phyloP scores from a whole-genome alignment of 1,139 yeast species.

The Debaryomyces fabryi region DNA sequence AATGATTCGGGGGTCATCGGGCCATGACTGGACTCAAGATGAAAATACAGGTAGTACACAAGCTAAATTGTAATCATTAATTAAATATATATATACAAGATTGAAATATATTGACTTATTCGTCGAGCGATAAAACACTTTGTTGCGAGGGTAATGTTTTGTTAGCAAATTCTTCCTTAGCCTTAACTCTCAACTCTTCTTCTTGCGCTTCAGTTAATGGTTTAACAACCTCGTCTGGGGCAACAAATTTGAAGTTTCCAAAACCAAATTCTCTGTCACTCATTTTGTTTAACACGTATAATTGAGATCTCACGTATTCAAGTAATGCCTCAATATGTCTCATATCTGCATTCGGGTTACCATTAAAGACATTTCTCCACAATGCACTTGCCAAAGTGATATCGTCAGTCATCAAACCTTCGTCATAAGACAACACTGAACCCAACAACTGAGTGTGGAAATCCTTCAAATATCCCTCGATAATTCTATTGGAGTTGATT shows the following conservation, averaged over 20 bases:
- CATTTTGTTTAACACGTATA: slow-evolving; percentile 81
- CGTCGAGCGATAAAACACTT: slow-evolving; percentile 65
- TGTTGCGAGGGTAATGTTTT: slow-evolving; percentile 62
- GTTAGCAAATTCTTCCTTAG: slow-evolving; percentile 36
- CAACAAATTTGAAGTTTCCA: slow-evolving; percentile 82
- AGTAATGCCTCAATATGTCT: slow-evolving; percentile 85
- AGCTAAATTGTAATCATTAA: slow-evolving; percentile 18
- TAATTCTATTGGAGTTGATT: slow-evolving; percentile 79
- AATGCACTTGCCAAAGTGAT: slow-evolving; percentile 84
- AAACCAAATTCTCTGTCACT: slow-evolving; percentile 91
- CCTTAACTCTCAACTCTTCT: slow-evolving; percentile 42
- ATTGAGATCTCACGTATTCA: slow-evolving; percentile 84
- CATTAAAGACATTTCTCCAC: slow-evolving; percentile 91
- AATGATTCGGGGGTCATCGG: slow-evolving; percentile 54
- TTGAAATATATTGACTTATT: slow-evolving; percentile 25
- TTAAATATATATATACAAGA: slow-evolving; percentile 7
- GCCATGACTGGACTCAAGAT: slow-evolving; percentile 40
- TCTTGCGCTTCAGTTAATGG: slow-evolving; percentile 69
- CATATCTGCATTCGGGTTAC: slow-evolving; percentile 78
- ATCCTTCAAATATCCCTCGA: slow-evolving; percentile 86
- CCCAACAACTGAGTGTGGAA: slow-evolving; percentile 91
- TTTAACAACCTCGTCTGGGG: slow-evolving; percentile 80
- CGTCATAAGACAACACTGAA: slow-evolving; percentile 87
- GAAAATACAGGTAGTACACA: slow-evolving; percentile 15
- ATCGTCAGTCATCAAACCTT: slow-evolving; percentile 83